Conservation (phyloP, 352 stramenopile genomes). For the Phytophthora pinifolia region DNA sequence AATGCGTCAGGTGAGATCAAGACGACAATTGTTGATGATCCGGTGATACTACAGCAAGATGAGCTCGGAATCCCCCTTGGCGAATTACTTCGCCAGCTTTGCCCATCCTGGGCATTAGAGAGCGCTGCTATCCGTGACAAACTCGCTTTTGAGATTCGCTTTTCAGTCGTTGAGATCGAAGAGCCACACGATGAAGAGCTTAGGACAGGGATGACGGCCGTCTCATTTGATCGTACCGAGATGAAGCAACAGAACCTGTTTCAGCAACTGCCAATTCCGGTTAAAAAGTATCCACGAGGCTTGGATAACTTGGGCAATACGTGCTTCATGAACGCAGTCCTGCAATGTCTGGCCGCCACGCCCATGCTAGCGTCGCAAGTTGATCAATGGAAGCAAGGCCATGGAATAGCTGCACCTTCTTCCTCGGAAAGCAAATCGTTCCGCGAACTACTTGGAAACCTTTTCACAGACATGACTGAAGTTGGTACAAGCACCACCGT, state of each 20-base stretch:
- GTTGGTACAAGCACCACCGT: constrained; percentile 29
- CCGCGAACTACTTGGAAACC: constrained; percentile 68
- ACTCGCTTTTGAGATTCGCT: constrained; percentile 13
- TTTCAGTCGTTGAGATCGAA: constrained; percentile 18
- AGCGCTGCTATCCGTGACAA: not conserved
- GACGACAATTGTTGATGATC: not conserved
- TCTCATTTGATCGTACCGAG: not conserved
- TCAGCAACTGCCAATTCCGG: not conserved
- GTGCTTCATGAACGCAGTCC: constrained; percentile 83
- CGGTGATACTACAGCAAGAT: constrained; percentile 10
- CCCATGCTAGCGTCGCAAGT: constrained; percentile 91
- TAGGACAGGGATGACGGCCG: not conserved
- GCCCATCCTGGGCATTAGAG: constrained; percentile 1
- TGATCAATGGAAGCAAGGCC: constrained; percentile 66
- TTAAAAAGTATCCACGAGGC: constrained; percentile 16
- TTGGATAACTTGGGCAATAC: constrained; percentile 75
- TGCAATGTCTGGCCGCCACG: constrained; percentile 92
- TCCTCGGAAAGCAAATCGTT: constrained; percentile 34
- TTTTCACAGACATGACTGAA: constrained; percentile 61
- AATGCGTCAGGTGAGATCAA: constrained; percentile 14
- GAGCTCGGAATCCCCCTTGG: constrained; percentile 7
- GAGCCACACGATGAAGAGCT: not conserved
- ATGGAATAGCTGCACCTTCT: not conserved
- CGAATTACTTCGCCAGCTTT: not conserved
- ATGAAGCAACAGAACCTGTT: not conserved